Evolutionary conservation across 192 early-diverging fungal species (phyloP).

Genomic region (Piromyces sp.): DNA sequence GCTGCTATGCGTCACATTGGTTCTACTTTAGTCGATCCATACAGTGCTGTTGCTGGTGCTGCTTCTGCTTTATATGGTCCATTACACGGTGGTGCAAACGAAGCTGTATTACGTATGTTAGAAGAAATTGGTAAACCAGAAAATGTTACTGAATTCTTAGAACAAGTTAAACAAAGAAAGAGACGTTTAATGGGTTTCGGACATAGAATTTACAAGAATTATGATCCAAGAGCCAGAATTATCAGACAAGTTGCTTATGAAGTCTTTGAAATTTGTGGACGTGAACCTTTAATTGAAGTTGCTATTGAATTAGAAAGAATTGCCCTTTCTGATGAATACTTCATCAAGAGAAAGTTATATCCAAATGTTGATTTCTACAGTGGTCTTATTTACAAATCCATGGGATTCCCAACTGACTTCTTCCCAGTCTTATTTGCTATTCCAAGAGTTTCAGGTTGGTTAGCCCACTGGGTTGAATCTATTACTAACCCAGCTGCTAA

Average conservation of each 20-base stretch:
- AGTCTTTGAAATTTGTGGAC: conserved; percentile 47
- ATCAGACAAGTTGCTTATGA: conserved; percentile 37
- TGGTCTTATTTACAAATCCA: conserved; percentile 44
- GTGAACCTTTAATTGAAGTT: conserved; percentile 38
- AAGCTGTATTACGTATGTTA: conserved; percentile 46
- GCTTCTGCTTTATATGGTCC: conserved; percentile 50
- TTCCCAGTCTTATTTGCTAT: conserved; percentile 40
- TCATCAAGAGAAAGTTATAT: conserved; percentile 41
- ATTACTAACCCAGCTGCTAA: conserved; percentile 28
- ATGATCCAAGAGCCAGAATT: conserved; percentile 48
- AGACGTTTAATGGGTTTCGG: conserved; percentile 45
- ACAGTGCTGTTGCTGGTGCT: conserved; percentile 36
- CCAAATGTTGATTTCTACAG: conserved; percentile 37
- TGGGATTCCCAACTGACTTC: conserved; percentile 57
- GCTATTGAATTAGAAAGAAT: conserved; percentile 40
- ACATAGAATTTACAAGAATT: conserved; percentile 43
- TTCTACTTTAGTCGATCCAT: conserved; percentile 37
- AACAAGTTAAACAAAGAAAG: conserved; percentile 38
- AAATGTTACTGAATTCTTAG: conserved; percentile 37
- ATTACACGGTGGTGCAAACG: conserved; percentile 46
- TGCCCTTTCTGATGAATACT: conserved; percentile 42
- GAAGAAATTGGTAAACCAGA: conserved; percentile 36
- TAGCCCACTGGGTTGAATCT: conserved; percentile 47
- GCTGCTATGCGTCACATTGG: conserved; percentile 53
- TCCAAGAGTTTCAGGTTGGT: conserved; percentile 33